Evolutionary conservation across 2,329 filamentous ascomycete genomes (phyloP).

Genomic region (Xylaria multiplex): DNA sequence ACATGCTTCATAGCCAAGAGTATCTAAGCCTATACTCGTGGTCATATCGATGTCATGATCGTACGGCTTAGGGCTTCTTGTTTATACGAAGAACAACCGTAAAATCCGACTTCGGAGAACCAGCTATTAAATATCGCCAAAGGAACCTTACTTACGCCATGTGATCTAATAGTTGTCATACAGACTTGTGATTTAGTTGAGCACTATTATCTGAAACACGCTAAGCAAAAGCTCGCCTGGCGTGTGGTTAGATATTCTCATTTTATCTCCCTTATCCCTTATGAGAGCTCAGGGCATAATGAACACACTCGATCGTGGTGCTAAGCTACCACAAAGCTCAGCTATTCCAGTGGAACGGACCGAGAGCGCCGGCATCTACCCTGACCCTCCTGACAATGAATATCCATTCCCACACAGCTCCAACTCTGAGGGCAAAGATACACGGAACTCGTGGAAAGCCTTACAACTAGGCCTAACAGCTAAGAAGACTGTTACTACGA

Average conservation of each 20-base stretch:
- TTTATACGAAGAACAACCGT: background rate
- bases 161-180: background rate
- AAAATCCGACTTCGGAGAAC: conserved; percentile 5
- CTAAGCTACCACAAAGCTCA: conserved; percentile 3
- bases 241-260: too few species aligned
- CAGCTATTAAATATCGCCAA: conserved; percentile 20
- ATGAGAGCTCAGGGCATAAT: background rate
- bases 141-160: background rate
- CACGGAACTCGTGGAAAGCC: conserved; percentile 11
- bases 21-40: background rate
- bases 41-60: background rate
- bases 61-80: background rate
- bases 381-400: background rate
- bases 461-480: background rate
- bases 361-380: background rate
- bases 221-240: too few species aligned
- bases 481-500: conserved; percentile 16
- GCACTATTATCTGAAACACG: background rate
- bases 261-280: background rate
- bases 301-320: background rate
- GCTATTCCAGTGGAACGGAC: background rate
- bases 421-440: background rate
- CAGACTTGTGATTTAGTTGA: background rate
- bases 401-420: background rate
- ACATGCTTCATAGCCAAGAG: conserved; percentile 13